Percentiles rank a stretch among this genome's conserved stretches.
These are phyloP conservation scores for Phytophthora fragariaefolia DNA, from an alignment of 352 stramenopile genomes.

Conservation along the genomic window DNA sequence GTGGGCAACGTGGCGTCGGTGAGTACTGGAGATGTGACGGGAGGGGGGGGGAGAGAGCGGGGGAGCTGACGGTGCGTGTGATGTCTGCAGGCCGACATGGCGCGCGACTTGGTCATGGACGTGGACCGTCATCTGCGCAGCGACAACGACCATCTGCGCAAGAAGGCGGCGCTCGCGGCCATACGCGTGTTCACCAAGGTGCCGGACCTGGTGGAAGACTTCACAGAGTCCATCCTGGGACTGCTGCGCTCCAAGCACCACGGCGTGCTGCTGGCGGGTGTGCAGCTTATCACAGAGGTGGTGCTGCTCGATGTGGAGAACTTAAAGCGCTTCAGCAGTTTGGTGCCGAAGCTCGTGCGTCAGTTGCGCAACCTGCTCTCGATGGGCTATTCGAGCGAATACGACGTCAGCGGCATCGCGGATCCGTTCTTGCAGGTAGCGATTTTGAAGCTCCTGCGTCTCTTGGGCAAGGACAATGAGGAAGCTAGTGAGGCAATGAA, in stretches of 20 bases:
- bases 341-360: slow-evolving; percentile 81
- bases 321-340: slow-evolving; percentile 71
- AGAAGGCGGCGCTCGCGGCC: slow-evolving; percentile 97
- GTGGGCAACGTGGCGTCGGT: slow-evolving; percentile 98
- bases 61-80: too few species aligned
- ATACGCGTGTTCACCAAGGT: slow-evolving; percentile 94
- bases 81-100: slow-evolving; percentile 97
- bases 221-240: slow-evolving; percentile 95
- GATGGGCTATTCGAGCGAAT: slow-evolving; percentile 98
- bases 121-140: slow-evolving; percentile 95
- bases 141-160: slow-evolving; percentile 96
- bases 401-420: slow-evolving; percentile 98
- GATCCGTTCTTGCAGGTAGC: slow-evolving; percentile 98
- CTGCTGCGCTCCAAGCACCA: slow-evolving; percentile 97
- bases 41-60: too few species aligned
- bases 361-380: slow-evolving; percentile 96
- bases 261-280: slow-evolving; percentile 96
- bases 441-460: slow-evolving; percentile 91
- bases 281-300: slow-evolving; percentile 97
- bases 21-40: slow-evolving; percentile 7
- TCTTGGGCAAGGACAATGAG: slow-evolving; percentile 96
- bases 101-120: slow-evolving; percentile 97
- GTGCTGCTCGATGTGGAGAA: slow-evolving; percentile 81
- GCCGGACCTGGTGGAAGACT: slow-evolving; percentile 99
- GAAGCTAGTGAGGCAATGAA: slow-evolving; percentile 95